A percentile compares a stretch with the other conserved stretches of the same genome.
Conservation (phyloP, 2,329 filamentous ascomycete genomes). For the Madurella mycetomatis region DNA sequence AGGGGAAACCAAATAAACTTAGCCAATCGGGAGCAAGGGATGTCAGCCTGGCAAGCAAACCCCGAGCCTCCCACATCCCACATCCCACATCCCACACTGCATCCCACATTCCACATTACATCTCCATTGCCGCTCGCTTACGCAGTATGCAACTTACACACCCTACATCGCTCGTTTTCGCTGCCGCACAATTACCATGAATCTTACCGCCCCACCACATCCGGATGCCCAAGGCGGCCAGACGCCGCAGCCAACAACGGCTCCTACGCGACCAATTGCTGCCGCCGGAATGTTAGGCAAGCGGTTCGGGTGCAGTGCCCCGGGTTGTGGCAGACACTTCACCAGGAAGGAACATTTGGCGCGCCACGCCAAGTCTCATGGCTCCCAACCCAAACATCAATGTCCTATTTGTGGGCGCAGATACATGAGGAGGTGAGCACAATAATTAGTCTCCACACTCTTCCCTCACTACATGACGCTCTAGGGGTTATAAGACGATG, state of each 20-base stretch:
- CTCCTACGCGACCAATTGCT: not conserved
- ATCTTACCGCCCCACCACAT: not conserved
- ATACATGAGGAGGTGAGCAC: constrained; percentile 6
- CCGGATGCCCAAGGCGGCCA: not conserved
- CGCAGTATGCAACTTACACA: too few species aligned
- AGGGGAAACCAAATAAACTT: too few species aligned
- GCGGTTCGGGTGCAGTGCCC: constrained; percentile 10
- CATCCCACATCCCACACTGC: not conserved
- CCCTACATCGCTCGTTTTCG: too few species aligned
- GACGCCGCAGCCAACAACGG: not conserved
- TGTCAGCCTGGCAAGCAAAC: too few species aligned
- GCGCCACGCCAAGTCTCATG: constrained; percentile 12
- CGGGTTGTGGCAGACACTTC: constrained; percentile 7
- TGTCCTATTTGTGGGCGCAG: constrained; percentile 12
- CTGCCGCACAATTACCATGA: too few species aligned
- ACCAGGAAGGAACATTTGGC: constrained; percentile 11
- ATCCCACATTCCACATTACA: not conserved
- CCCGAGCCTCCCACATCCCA: not conserved
- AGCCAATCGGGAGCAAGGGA: too few species aligned
- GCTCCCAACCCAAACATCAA: constrained; percentile 2
- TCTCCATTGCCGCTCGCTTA: not conserved
- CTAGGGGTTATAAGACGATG: not conserved
- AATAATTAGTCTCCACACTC: not conserved
- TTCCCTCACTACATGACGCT: not conserved
- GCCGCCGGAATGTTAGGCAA: not conserved